These are phyloP conservation scores for Umbelopsis vinacea DNA, from an alignment of 192 early-diverging fungal genomes.

Conservation along the genomic window DNA sequence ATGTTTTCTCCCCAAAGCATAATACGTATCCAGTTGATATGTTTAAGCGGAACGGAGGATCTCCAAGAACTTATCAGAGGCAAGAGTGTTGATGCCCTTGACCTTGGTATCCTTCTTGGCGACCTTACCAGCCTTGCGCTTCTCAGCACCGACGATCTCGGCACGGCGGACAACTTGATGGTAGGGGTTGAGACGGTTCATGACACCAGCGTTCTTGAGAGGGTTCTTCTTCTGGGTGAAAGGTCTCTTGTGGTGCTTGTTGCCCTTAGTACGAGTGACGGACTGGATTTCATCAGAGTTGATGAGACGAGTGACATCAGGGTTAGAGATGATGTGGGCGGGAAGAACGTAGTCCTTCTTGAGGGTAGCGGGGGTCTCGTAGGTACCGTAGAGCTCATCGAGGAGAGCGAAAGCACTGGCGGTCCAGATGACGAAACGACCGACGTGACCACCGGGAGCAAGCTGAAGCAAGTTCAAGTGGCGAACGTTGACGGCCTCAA, in stretches of 20 bases:
- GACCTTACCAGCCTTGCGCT: slow-evolving; percentile 57
- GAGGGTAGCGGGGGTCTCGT: slow-evolving; percentile 72
- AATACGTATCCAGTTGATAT: background rate
- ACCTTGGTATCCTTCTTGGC: slow-evolving; percentile 53
- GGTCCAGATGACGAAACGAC: slow-evolving; percentile 99
- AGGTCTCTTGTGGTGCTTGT: slow-evolving; percentile 83
- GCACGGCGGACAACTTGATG: slow-evolving; percentile 85
- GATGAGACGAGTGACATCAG: slow-evolving; percentile 95
- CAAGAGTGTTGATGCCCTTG: slow-evolving; percentile 27
- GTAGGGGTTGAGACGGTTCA: slow-evolving; percentile 97
- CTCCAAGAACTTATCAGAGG: slow-evolving; percentile 43
- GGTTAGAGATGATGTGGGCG: slow-evolving; percentile 84
- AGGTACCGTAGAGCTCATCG: slow-evolving; percentile 92
- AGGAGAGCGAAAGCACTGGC: slow-evolving; percentile 89
- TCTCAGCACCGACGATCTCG: slow-evolving; percentile 67
- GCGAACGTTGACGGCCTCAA: slow-evolving; percentile 91
- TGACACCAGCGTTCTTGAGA: slow-evolving; percentile 86
- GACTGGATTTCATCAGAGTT: slow-evolving; percentile 97
- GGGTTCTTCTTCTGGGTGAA: slow-evolving; percentile 99
- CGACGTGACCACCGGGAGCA: slow-evolving; percentile 98
- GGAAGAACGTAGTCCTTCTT: slow-evolving; percentile 94
- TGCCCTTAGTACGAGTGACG: slow-evolving; percentile 84
- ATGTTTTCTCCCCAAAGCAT: background rate
- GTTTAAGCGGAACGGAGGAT: slow-evolving; percentile 43
- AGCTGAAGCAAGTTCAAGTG: slow-evolving; percentile 97